phyloP scores from a whole-genome alignment of 2,329 filamentous ascomycete genomes.

The Zasmidium angulare region DNA sequence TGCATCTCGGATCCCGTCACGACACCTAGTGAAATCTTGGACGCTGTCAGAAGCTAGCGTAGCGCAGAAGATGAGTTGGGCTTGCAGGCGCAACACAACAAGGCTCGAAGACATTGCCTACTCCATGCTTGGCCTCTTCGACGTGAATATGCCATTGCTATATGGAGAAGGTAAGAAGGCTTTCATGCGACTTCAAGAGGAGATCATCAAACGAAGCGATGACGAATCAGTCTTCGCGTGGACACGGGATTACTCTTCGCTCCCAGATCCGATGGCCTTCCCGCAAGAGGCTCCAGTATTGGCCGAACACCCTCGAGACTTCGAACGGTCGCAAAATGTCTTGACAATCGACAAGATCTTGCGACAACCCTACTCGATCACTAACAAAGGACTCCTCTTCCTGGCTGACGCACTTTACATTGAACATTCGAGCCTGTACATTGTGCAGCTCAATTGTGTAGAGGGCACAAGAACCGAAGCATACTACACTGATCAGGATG shows the following conservation, averaged over 20 bases:
- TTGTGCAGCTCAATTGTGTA: not conserved
- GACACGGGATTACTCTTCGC: not conserved
- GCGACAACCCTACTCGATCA: not conserved
- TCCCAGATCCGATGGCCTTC: no score
- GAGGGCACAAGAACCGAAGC: not conserved
- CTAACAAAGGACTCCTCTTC: not conserved
- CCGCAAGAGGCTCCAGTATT: no score
- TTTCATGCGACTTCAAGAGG: constrained; percentile 9
- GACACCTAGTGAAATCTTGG: not conserved
- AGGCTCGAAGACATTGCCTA: constrained; percentile 45
- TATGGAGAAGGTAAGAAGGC: constrained; percentile 11
- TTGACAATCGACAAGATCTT: not conserved
- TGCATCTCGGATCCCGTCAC: not conserved
- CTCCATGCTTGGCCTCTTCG: constrained; percentile 46
- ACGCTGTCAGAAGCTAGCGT: not conserved
- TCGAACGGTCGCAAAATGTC: not conserved
- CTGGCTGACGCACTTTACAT: not conserved
- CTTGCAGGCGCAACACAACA: constrained; percentile 7
- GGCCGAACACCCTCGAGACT: not conserved
- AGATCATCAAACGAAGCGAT: constrained; percentile 7
- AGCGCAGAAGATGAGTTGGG: constrained; percentile 15
- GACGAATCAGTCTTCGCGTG: constrained; percentile 7
- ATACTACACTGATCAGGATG: not conserved
- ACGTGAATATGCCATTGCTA: constrained; percentile 39
- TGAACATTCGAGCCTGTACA: not conserved